Base-by-base conservation (phyloP, 306 rosid genomes). In the Oemleria cerasiformis region DNA sequence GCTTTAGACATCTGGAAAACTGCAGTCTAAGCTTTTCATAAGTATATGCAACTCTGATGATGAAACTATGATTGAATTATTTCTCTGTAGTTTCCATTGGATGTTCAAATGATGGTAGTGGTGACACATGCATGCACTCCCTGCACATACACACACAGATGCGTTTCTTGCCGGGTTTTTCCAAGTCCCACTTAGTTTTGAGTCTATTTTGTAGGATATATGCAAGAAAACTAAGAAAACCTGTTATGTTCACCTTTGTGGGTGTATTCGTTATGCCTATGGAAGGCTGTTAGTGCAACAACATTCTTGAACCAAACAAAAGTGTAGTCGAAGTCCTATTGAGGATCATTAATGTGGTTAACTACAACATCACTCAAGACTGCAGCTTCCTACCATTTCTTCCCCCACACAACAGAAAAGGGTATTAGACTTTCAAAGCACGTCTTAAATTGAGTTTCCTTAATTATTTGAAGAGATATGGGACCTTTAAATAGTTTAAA, bases 1-100 rank as follows among this genome's bases (percentile, higher is more conserved):
- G n/a, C 23, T 2, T 49, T 17, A 17, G 23, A 10, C n/a, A 21
- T 47, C 23, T 51, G 56, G 20, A 17, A 51, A 51, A 21, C 55
- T 47, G 5, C 59, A 9, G 20, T 10, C 25, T 12, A 5, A 15
- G 11, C 19, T 38, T 34, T 30, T 7, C 16, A 45, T 16, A 20
- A 43, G 65, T 58, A 21, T 60, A 42, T 5, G 13, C 23, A 23
- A 34, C 36, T 50, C 48, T 56, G 67, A 48, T 68, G 21, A 73
- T 67, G 56, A 50, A 19, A 50, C 60, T 75, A 58, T 25, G 41
- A 42, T 19, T 74, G 44, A 66, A 25, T 48, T 21, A 47, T 47
- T 15, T 45, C 25, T 39, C 63, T 23, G 40, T 67, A 50, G 44
- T 9, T 50, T 39, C 17, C 0, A 9, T 30, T 17, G 34, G 71